A percentile compares a stretch with the other conserved stretches of the same genome.
phyloP scores from a whole-genome alignment of 352 stramenopile genomes.

The Phytophthora quininea region DNA sequence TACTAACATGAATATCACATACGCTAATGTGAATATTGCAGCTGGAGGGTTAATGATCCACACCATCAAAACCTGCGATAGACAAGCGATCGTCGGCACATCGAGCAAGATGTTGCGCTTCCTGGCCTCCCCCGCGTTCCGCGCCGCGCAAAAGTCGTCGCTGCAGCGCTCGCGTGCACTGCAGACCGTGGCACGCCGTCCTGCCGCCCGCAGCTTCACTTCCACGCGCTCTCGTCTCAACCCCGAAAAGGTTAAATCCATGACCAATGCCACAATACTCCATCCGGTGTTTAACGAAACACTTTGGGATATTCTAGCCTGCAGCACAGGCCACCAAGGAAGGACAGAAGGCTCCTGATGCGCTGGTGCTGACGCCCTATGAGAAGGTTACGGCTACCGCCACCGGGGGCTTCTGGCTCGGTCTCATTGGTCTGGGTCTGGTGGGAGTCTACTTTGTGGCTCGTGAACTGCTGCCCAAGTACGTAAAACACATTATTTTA shows the following conservation, averaged over 20 bases:
- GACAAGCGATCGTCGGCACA: constrained; percentile 14
- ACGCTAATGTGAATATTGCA: too few species aligned
- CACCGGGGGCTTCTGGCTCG: constrained; percentile 89
- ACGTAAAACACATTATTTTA: constrained; percentile 22
- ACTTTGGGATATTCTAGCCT: constrained; percentile 21
- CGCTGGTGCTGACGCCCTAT: constrained; percentile 92
- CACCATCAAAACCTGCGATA: constrained; percentile 5
- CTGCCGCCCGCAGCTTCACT: constrained; percentile 39
- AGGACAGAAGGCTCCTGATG: constrained; percentile 64
- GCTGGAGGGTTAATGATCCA: too few species aligned
- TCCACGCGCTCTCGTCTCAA: constrained; percentile 54
- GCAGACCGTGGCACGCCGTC: constrained; percentile 30
- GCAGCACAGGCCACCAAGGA: constrained; percentile 46
- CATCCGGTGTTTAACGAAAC: constrained; percentile 6
- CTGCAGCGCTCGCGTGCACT: constrained; percentile 30
- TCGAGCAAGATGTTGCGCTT: constrained; percentile 43
- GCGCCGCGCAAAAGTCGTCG: constrained; percentile 30
- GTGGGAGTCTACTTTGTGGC: constrained; percentile 94
- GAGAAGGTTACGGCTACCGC: constrained; percentile 93
- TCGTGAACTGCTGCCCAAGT: constrained; percentile 91
- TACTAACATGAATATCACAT: too few species aligned
- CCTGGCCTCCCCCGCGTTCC: constrained; percentile 25
- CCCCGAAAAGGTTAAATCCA: constrained; percentile 58
- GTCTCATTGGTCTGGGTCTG: constrained; percentile 79
- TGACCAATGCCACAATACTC: background rate